Conservation (phyloP, 805 yeast species). For the Teunomyces barrocoloradensis region DNA sequence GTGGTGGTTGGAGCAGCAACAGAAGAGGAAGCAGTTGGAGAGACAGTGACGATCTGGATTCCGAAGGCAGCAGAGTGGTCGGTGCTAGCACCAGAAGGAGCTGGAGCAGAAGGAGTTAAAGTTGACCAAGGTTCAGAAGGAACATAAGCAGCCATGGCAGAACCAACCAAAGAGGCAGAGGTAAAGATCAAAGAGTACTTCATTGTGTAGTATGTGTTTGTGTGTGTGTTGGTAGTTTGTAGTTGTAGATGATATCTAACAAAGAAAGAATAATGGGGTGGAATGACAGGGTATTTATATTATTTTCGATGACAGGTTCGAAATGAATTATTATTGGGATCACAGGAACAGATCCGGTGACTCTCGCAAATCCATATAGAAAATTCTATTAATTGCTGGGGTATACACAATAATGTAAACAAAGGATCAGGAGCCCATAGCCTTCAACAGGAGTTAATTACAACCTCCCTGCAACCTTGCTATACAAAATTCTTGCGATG, state of each 20-base stretch:
- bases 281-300: background rate
- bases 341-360: background rate
- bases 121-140: constrained; percentile 28
- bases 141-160: constrained; percentile 51
- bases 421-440: background rate
- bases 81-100: constrained; percentile 37
- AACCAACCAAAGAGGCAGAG: constrained; percentile 42
- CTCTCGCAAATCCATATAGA: background rate
- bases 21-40: constrained; percentile 34
- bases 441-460: background rate
- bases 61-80: constrained; percentile 60
- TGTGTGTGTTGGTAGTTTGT: constrained; percentile 2
- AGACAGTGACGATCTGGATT: constrained; percentile 59
- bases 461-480: background rate
- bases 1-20: constrained; percentile 19
- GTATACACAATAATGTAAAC: background rate
- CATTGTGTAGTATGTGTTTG: constrained; percentile 11
- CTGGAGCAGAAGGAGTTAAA: constrained; percentile 30
- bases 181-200: constrained; percentile 18
- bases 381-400: constrained; percentile 3
- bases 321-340: background rate
- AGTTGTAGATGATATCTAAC: background rate
- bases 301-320: background rate
- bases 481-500: background rate
- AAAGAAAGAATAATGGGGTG: background rate